Evolutionary conservation across 73 alveolate genomes (phyloP), one percentile per base, ranked within the genome.

Genomic region (Paramecium bursaria): DNA sequence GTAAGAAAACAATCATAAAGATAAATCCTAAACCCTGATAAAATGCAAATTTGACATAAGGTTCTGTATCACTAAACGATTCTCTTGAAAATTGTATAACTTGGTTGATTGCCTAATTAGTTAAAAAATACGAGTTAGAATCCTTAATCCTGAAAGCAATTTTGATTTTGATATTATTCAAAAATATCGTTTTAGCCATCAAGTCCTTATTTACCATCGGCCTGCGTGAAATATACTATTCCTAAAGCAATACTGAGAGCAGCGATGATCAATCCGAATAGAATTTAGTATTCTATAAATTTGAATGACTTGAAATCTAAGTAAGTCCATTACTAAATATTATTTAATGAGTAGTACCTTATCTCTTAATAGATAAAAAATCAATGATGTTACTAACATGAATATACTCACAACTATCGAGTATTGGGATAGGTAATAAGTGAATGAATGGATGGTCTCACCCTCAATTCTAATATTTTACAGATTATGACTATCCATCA

Each of bases 111-210:
- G 82, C 60, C 82, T 67, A 35, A 30, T 1, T 17, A 35, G 17
- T 9, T 39, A 1, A 14, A 17, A 13, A 25, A 39, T 39, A n/a
- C 0, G 19, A 57, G 14, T 15, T 61, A 23, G 21, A 61, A 35
- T 61, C 57, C 80, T 61, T 61, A 39, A 33, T 61, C 80, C 42
- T 7, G 21, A 35, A 61, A 61, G 42, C 80, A 61, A 61, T 61
- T 61, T 35, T 31, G 42, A 35, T 61, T 31, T 61, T 61, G 39
- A 61, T 61, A 61, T 61, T 61, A 39, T 1, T 42, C 42, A 35
- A 39, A 67, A 39, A 67, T 39, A 15, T 35, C 44, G 7, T 67
- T 33, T 26, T 67, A 21, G 2, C 60, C 82, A 61, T 61, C 80
- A 6, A 61, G 17, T 14, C 80, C 80, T 31, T 61, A 35, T 17